Evolutionary conservation across 164 flowering plant genomes (phyloP), one percentile per base, ranked within the genome.

Genomic region (Litsea cubeba): DNA sequence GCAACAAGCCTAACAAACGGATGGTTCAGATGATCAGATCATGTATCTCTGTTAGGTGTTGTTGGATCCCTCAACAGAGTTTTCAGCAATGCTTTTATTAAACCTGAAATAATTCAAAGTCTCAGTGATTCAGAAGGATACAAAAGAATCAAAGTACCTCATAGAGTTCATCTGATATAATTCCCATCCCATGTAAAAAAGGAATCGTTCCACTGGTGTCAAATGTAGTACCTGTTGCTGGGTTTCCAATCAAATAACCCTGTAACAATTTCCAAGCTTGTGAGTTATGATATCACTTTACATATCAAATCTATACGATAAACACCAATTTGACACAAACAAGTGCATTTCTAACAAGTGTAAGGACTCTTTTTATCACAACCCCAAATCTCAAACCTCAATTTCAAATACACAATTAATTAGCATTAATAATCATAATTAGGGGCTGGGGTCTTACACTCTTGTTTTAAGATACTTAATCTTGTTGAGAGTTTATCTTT

Each of bases 201-300:
- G 60, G 60, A 54, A 54, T 14, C 18, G 0, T 54, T 54, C 6
- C 60, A 54, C 7, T 7, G 18, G 0, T 0, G n/a, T 54, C 60
- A 3, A 54, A 17, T 54, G 60, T 1, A 14, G 20, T 20, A 54
- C 12, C 60, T 15, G 60, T 54, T 5, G 3, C 60, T 54, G 60
- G 69, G 15, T 65, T 65, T 30, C 69, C 69, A 65, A 65, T 14
- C 14, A 65, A 15, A 30, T 65, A 65, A 26, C 69, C 69, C 69
- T 65, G 69, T 15, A 65, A 65, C 46, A 4, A 30, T 65, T 65
- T 26, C 46, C 69, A 65, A 25, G 5, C 28, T 23, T 8, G 14
- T 23, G 24, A 8, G 24, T 63, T n/a, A 23, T 60, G 63, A 23
- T 5, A 60, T n/a, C 23, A n/a, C 23, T 6, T 17, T 60, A 40